phyloP scores from a whole-genome alignment of 139 green algal species.

The Penium margaritaceum region DNA sequence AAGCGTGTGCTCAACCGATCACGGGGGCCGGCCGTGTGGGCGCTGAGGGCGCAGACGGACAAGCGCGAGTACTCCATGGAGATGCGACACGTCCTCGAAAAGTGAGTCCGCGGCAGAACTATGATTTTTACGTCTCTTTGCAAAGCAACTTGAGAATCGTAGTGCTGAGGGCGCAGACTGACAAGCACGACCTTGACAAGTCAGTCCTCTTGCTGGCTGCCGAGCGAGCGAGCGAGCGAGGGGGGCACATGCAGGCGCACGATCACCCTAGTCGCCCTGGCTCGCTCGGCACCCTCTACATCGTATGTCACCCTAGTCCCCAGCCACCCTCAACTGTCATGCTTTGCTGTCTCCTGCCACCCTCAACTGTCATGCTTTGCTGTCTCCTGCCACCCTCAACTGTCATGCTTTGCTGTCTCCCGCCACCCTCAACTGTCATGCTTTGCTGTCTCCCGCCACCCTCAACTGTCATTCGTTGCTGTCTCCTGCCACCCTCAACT shows the following conservation, averaged over 20 bases:
- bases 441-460: background rate
- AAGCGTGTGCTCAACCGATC: conserved; percentile 87
- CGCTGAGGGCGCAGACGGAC: conserved; percentile 92
- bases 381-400: too few species aligned
- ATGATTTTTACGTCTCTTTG: background rate
- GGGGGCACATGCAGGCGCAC: background rate
- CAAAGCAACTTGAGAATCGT: background rate
- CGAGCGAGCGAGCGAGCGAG: background rate
- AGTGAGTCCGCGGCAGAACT: background rate
- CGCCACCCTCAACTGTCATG: background rate
- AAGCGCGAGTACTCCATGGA: conserved; percentile 78
- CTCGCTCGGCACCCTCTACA: too few species aligned
- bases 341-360: too few species aligned
- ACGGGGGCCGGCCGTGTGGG: conserved; percentile 91
- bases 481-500: background rate
- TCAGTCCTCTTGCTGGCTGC: background rate
- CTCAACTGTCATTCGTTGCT: background rate
- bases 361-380: too few species aligned
- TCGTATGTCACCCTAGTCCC: too few species aligned
- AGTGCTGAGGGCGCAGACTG: conserved; percentile 90
- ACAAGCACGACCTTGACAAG: background rate
- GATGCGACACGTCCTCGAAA: conserved; percentile 49
- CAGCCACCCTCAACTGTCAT: too few species aligned
- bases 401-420: background rate
- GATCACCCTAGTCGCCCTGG: background rate